A percentile compares a stretch with the other conserved stretches of the same genome.
Conservation (phyloP, 2,329 filamentous ascomycete species). For the Chaetomiaceae sp. region DNA sequence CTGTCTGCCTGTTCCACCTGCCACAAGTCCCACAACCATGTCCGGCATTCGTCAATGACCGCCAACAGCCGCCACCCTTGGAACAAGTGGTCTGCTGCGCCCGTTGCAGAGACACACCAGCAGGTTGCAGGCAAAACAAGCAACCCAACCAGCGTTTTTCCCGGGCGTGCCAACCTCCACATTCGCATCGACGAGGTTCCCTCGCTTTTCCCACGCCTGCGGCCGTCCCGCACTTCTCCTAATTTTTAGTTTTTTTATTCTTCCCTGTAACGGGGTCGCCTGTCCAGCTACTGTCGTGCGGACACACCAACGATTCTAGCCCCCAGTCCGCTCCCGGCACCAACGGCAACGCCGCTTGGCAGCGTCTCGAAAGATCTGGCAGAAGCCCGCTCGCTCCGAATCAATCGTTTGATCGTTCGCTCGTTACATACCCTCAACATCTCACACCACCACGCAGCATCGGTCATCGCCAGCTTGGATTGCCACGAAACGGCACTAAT, state of each 20-base stretch:
- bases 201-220: constrained; percentile 5
- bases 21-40: constrained; percentile 5
- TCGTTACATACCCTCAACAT: constrained; percentile 3
- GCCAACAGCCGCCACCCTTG: constrained; percentile 4
- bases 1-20: constrained; percentile 8
- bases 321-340: constrained; percentile 3
- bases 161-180: constrained; percentile 15
- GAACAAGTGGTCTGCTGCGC: background rate
- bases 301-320: background rate
- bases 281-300: constrained; percentile 4
- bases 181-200: constrained; percentile 13
- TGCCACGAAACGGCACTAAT: constrained; percentile 12
- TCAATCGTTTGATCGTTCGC: constrained; percentile 9
- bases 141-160: constrained; percentile 17
- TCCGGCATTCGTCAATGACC: constrained; percentile 17
- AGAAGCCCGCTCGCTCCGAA: background rate
- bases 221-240: constrained; percentile 5
- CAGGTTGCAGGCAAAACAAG: constrained; percentile 8
- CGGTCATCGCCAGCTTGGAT: constrained; percentile 14
- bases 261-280: constrained; percentile 6
- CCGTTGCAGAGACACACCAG: background rate
- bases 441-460: constrained; percentile 14
- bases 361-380: constrained; percentile 9
- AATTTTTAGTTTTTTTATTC: constrained; percentile 9
- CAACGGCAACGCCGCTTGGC: constrained; percentile 19